phyloP scores from a whole-genome alignment of 106 monocot genomes.

The Platanthera zijinensis region DNA sequence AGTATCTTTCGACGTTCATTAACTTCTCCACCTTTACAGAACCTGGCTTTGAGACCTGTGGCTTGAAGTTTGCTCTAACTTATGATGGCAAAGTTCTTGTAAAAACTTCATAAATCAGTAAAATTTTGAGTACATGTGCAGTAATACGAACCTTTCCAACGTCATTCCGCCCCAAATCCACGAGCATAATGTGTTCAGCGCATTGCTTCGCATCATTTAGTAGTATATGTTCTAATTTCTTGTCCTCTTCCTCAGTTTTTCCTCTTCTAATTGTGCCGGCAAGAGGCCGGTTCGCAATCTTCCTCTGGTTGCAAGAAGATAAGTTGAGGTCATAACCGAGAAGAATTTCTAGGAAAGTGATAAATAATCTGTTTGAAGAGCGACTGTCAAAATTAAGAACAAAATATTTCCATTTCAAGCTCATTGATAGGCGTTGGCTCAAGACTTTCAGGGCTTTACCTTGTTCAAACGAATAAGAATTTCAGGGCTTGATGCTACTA shows the following conservation, averaged over 20 bases:
- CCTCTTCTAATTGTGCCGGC: slow-evolving; percentile 64
- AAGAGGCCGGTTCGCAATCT: slow-evolving; percentile 55
- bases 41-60: slow-evolving; percentile 11
- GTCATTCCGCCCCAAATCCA: slow-evolving; percentile 68
- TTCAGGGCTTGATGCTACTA: slow-evolving; percentile 90
- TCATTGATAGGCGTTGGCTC: too few relatives aligned
- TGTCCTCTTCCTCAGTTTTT: slow-evolving; percentile 36
- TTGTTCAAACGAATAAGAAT: slow-evolving; percentile 78
- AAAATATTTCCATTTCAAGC: too few relatives aligned
- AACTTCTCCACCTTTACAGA: slow-evolving; percentile 3
- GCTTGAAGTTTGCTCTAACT: not conserved
- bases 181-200: slow-evolving; percentile 72
- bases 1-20: slow-evolving; percentile 12
- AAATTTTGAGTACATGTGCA: not conserved
- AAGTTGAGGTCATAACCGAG: not conserved
- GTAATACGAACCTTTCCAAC: slow-evolving; percentile 44
- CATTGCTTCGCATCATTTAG: slow-evolving; percentile 61
- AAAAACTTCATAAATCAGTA: not conserved
- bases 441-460: slow-evolving; percentile 20
- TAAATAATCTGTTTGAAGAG: too few relatives aligned
- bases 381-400: too few relatives aligned
- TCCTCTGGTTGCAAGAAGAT: slow-evolving; percentile 27
- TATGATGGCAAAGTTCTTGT: not conserved
- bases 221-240: slow-evolving; percentile 30
- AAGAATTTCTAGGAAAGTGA: not conserved